Conservation (phyloP, 192 early-diverging fungal species). For the Phlyctochytrium planicorne region DNA sequence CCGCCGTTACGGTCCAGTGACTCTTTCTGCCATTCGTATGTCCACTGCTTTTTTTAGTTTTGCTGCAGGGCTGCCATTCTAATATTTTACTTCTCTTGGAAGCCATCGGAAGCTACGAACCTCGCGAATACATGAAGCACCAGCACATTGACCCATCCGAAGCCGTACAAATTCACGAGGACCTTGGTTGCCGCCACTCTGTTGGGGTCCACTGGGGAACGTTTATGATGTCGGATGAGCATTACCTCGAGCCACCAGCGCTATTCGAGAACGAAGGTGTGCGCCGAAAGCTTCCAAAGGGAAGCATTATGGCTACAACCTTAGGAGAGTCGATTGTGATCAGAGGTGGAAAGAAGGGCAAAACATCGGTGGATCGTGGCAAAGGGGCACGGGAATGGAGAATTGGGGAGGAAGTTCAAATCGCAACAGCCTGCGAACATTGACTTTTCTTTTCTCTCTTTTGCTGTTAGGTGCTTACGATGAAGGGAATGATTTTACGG, state of each 20-base stretch:
- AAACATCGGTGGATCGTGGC: not conserved
- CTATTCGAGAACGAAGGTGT: constrained; percentile 23
- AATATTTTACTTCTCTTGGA: constrained; percentile 70
- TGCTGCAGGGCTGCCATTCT: constrained; percentile 48
- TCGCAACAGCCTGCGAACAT: too few species aligned
- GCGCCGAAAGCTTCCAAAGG: not conserved
- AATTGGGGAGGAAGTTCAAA: too few species aligned
- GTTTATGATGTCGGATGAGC: constrained; percentile 73
- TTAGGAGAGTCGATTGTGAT: constrained; percentile 1
- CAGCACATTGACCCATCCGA: constrained; percentile 80
- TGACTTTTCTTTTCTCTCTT: too few species aligned
- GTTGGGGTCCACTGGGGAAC: constrained; percentile 84
- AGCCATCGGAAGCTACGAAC: constrained; percentile 87
- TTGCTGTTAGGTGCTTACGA: too few species aligned
- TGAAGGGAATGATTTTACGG: too few species aligned
- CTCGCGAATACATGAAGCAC: constrained; percentile 68
- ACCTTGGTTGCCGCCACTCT: constrained; percentile 48
- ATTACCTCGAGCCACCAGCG: constrained; percentile 65
- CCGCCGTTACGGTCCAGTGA: constrained; percentile 55
- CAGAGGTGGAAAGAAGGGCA: too few species aligned
- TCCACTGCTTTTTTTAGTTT: not conserved
- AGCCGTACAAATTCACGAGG: constrained; percentile 75
- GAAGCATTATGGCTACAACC: constrained; percentile 1
- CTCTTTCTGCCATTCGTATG: constrained; percentile 51
- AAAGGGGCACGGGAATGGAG: not conserved